These are phyloP conservation scores for Cordyceps javanica DNA, from an alignment of 2,329 filamentous ascomycete genomes.

Conservation along the genomic window DNA sequence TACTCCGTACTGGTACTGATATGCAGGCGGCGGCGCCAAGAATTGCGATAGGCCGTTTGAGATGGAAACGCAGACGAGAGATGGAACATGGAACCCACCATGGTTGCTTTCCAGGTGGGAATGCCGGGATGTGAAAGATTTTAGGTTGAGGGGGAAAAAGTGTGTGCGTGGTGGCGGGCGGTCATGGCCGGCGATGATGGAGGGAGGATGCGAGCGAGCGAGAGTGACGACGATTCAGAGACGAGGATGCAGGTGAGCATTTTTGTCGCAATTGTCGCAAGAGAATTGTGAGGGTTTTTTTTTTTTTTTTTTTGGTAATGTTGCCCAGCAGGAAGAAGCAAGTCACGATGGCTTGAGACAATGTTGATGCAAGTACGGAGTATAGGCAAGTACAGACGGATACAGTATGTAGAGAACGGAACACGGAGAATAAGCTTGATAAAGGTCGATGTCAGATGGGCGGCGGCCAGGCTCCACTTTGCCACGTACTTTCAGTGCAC, in stretches of 20 bases:
- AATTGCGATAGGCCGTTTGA: not conserved
- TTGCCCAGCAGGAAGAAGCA: too few relatives aligned
- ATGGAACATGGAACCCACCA: not conserved
- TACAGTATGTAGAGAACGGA: not conserved
- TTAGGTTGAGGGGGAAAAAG: not conserved
- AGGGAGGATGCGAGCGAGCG: too few relatives aligned
- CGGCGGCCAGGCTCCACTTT: not conserved
- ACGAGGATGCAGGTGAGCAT: too few relatives aligned
- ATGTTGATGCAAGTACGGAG: too few relatives aligned
- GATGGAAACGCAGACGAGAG: not conserved
- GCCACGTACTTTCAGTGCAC: slow-evolving; percentile 7
- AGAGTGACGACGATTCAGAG: not conserved
- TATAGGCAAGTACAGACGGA: not conserved
- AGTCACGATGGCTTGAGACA: too few relatives aligned
- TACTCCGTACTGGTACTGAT: too few relatives aligned
- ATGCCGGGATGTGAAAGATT: not conserved
- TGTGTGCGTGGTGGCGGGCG: not conserved
- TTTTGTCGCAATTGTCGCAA: too few relatives aligned
- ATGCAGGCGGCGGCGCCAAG: not conserved
- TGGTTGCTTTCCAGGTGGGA: not conserved
- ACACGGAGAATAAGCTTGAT: not conserved
- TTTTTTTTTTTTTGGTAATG: too few relatives aligned
- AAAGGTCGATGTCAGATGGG: not conserved
- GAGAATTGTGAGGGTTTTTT: too few relatives aligned
- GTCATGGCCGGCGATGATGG: not conserved